Evolutionary conservation across 768 basidiomycete species (phyloP).

Genomic region (Xanthoconium purpureum): DNA sequence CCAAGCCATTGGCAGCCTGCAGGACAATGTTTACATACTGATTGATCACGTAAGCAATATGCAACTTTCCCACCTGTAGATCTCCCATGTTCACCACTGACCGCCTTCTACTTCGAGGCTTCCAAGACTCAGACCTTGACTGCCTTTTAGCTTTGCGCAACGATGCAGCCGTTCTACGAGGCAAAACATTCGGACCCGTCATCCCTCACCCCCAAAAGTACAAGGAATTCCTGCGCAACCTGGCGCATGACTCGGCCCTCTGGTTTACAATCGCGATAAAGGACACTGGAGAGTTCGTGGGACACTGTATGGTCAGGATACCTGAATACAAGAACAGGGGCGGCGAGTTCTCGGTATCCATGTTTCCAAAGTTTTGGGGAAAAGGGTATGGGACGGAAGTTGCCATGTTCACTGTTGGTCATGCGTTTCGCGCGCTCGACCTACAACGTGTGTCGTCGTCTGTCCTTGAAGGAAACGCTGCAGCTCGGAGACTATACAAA

Average conservation of each 20-base stretch:
- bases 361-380: constrained; percentile 27
- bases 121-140: constrained; percentile 19
- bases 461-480: constrained; percentile 34
- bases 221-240: constrained; percentile 10
- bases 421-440: constrained; percentile 35
- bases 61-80: background rate
- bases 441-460: constrained; percentile 37
- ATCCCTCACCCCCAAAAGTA: constrained; percentile 16
- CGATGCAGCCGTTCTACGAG: constrained; percentile 20
- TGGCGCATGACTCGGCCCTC: constrained; percentile 13
- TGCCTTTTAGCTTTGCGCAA: constrained; percentile 22
- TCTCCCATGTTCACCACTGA: constrained; percentile 24
- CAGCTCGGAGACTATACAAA: constrained; percentile 31
- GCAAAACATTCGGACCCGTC: constrained; percentile 18
- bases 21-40: background rate
- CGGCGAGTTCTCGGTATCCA: constrained; percentile 23
- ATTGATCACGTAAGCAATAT: background rate
- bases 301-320: constrained; percentile 20
- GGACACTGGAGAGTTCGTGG: constrained; percentile 18
- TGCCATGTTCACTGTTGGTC: constrained; percentile 33
- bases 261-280: constrained; percentile 20
- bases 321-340: constrained; percentile 23
- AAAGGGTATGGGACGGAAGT: constrained; percentile 37
- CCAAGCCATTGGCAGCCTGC: background rate
- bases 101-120: constrained; percentile 23